phyloP scores from a whole-genome alignment of 768 basidiomycete genomes.

The Kwoniella shandongensis region DNA sequence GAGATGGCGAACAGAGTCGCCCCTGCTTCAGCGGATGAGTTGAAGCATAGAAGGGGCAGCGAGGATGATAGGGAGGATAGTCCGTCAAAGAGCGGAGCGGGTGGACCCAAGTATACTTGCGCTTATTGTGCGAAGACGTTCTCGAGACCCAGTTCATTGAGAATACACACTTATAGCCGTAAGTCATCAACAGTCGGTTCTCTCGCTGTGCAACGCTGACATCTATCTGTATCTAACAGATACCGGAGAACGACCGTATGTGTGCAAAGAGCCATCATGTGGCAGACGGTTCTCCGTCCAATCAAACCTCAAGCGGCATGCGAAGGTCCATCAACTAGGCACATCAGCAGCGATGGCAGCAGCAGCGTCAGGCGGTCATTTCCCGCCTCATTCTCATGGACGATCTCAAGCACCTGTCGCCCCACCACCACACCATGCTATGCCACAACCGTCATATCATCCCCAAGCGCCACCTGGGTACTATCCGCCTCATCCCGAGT shows the following conservation, averaged over 20 bases:
- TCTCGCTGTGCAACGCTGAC: constrained; percentile 1
- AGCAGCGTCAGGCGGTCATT: constrained; percentile 2
- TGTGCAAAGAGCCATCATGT: constrained; percentile 47
- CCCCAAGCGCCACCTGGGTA: neutral
- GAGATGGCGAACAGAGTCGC: constrained; percentile 26
- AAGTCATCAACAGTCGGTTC: constrained; percentile 22
- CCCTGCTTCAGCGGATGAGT: constrained; percentile 25
- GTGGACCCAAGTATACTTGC: constrained; percentile 48
- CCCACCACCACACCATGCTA: constrained; percentile 7
- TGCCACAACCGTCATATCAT: constrained; percentile 3
- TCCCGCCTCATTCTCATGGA: constrained; percentile 1
- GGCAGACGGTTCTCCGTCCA: constrained; percentile 49
- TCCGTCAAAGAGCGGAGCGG: constrained; percentile 14
- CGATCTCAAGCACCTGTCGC: constrained; percentile 7
- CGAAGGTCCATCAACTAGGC: constrained; percentile 46
- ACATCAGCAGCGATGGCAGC: neutral
- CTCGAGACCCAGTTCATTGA: constrained; percentile 47
- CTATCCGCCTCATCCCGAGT: neutral
- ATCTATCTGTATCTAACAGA: neutral
- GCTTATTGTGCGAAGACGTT: constrained; percentile 48
- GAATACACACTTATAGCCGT: constrained; percentile 52
- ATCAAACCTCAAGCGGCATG: constrained; percentile 51
- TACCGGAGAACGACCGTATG: constrained; percentile 46
- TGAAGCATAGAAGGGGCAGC: constrained; percentile 8
- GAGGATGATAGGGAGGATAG: constrained; percentile 17